Evolutionary conservation across 495 filamentous ascomycete genomes (phyloP).

Genomic region (Cryomyces antarcticus): DNA sequence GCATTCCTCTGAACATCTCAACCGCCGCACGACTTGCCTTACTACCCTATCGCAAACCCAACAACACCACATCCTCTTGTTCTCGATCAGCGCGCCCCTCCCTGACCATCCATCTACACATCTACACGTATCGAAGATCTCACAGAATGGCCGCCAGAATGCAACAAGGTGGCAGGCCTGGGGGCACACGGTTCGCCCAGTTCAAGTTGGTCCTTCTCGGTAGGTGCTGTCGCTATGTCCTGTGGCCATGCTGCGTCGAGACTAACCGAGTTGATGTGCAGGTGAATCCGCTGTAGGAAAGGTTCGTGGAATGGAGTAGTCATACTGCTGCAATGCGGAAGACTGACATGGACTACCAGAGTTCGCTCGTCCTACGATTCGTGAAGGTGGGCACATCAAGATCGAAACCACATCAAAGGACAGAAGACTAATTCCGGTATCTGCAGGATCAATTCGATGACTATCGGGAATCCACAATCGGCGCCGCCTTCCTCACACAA

Average conservation of each 20-base stretch:
- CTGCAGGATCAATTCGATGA: conserved; percentile 96
- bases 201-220: conserved; percentile 96
- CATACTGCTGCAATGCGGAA: neutral
- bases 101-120: no score
- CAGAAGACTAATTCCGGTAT: neutral
- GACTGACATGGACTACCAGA: conserved; percentile 28
- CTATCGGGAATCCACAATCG: conserved; percentile 97
- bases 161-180: conserved; percentile 53
- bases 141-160: conserved; percentile 58
- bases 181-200: conserved; percentile 74
- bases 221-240: conserved; percentile 17
- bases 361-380: conserved; percentile 90
- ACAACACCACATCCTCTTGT: no score
- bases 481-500: conserved; percentile 95
- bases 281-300: conserved; percentile 98
- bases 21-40: no score
- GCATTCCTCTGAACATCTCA: no score
- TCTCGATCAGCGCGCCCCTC: no score
- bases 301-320: conserved; percentile 26
- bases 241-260: neutral
- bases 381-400: conserved; percentile 50
- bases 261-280: conserved; percentile 25
- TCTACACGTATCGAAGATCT: neutral
- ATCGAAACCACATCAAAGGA: neutral
- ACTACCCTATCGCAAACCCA: no score